Percentiles rank a stretch among this genome's conserved stretches.
Conservation (phyloP, 768 basidiomycete species). For the Psilocybe sp. region DNA sequence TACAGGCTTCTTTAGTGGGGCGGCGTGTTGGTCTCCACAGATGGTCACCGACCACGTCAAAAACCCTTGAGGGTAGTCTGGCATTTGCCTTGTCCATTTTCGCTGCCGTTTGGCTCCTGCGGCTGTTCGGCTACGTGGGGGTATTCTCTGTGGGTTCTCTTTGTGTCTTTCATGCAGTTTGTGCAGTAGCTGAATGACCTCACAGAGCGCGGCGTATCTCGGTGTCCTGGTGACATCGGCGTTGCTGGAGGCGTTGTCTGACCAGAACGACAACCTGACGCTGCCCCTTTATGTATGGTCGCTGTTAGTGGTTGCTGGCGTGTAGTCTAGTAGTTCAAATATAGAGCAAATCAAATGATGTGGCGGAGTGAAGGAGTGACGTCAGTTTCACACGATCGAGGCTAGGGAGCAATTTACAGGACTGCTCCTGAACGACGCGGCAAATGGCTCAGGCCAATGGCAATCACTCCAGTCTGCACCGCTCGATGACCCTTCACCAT, state of each 20-base stretch:
- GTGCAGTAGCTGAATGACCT: constrained; percentile 3
- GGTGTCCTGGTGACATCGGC: constrained; percentile 62
- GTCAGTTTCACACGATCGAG: constrained; percentile 23
- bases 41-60: constrained; percentile 83
- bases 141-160: constrained; percentile 66
- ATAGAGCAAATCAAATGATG: not conserved
- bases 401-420: not conserved
- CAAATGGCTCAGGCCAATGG: not conserved
- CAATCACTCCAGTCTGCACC: not conserved
- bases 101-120: constrained; percentile 65
- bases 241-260: constrained; percentile 85
- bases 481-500: constrained; percentile 6
- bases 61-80: constrained; percentile 89
- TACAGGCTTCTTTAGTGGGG: constrained; percentile 89
- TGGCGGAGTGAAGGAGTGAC: not conserved
- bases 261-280: constrained; percentile 97
- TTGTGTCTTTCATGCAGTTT: constrained; percentile 1
- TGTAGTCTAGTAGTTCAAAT: constrained; percentile 16
- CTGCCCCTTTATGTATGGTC: constrained; percentile 97
- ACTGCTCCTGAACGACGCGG: constrained; percentile 4
- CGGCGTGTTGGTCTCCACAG: constrained; percentile 74
- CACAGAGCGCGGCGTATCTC: constrained; percentile 65
- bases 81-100: constrained; percentile 78
- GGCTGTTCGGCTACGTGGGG: constrained; percentile 67
- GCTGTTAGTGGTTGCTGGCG: constrained; percentile 60